Conservation (phyloP, 106 monocot species). For the Platanthera guangdongensis region DNA sequence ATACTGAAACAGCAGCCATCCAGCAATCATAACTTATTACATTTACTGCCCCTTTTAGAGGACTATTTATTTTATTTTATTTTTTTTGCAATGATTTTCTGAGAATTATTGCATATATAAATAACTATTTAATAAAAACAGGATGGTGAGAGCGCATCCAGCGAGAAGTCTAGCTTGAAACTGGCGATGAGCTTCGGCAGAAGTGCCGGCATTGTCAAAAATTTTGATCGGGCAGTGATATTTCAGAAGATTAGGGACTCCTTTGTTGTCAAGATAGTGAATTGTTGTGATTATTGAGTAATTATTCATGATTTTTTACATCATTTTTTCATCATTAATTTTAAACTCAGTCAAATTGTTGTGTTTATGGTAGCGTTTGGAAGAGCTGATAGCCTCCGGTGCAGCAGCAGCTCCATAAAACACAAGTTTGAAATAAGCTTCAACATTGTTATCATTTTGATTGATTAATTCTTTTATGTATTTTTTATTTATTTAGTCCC, state of each 20-base stretch:
- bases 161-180: slow-evolving; percentile 25
- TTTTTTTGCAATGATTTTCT: not conserved
- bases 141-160: not conserved
- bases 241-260: slow-evolving; percentile 60
- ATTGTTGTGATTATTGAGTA: slow-evolving; percentile 18
- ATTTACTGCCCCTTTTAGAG: not conserved
- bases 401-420: too few relatives aligned
- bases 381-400: too few relatives aligned
- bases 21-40: not conserved
- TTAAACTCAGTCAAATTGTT: too few relatives aligned
- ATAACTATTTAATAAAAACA: not conserved
- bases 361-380: too few relatives aligned
- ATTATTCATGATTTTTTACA: not conserved
- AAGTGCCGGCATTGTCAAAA: slow-evolving; percentile 38
- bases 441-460: too few relatives aligned
- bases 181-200: slow-evolving; percentile 45
- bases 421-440: too few relatives aligned
- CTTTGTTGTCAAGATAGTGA: slow-evolving; percentile 48
- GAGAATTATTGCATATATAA: not conserved
- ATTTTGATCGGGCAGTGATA: slow-evolving; percentile 40
- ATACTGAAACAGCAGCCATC: not conserved
- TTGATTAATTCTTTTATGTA: too few relatives aligned
- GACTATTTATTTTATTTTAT: not conserved
- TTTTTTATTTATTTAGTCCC: too few relatives aligned
- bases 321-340: too few relatives aligned